Base-by-base conservation (phyloP, 768 basidiomycete species). In the Cyclocybe aegerita region DNA sequence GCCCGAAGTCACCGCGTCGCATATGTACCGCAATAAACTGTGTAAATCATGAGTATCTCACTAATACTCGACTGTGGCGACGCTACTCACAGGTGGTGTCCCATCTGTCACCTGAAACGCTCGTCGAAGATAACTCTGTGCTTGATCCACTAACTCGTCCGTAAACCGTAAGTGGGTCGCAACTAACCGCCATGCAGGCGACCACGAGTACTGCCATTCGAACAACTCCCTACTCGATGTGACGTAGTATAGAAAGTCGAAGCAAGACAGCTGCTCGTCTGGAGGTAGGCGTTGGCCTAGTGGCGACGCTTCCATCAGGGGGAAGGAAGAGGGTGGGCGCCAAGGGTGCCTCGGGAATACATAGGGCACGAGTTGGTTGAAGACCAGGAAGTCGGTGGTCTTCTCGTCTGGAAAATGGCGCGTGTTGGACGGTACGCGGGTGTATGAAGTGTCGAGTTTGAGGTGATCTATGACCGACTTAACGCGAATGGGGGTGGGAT, bases 1-100 rank as follows among this genome's bases (percentile, higher is more conserved):
- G 29, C 12, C 34, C 58, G 56, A 78, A 78, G 53, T 78, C 76
- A 3, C 72, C 71, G 9, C 70, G 70, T 17, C 78, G 73, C 15
- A 72, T 61, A 50, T 79, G 78, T n/a, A 79, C 61, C 1, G 73
- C 62, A 50, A 79, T 75, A 48, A 70, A 62, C 69, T 70, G 29
- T 9, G 4, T 10, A 17, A 38, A 23, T 23, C 23, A 23, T 23
- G 23, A 23, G 23, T 23, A 23, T 23, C 23, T 23, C 23, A 23
- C 23, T 3, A 23, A 23, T 23, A 5, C 23, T 23, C 5, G 23
- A 23, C 4, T 23, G 23, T 3, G 23, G 23, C 23, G 23, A 23
- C 23, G 23, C 23, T 9, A 65, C 70, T 67, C 39, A 72, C 70
- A 2, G 65, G 67, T 29, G 74, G 74, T 38, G 67, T 53, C 33